Percentiles rank a stretch among this genome's conserved stretches.
Evolutionary conservation across 2,329 filamentous ascomycete genomes (phyloP).

Genomic region (Trichoderma polysporum): DNA sequence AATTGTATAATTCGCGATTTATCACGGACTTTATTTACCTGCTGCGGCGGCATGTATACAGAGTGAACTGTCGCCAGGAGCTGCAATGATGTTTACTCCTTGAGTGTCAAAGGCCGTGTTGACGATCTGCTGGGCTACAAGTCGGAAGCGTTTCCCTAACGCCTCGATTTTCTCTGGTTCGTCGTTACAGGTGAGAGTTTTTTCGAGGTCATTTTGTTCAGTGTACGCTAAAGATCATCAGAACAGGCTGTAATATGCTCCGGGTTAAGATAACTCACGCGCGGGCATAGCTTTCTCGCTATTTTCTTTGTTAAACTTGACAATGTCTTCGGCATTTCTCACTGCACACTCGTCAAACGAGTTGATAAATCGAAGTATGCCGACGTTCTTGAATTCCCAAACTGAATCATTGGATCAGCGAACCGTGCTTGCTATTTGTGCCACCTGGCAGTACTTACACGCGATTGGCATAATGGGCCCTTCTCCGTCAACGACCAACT

Average conservation of each 20-base stretch:
- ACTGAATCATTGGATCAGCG: background rate
- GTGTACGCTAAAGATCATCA: slow-evolving; percentile 14
- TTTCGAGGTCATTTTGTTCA: slow-evolving; percentile 25
- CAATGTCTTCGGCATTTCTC: slow-evolving; percentile 19
- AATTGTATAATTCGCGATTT: background rate
- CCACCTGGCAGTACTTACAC: background rate
- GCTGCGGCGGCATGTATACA: slow-evolving; percentile 24
- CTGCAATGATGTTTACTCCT: slow-evolving; percentile 20
- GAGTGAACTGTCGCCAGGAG: slow-evolving; percentile 21
- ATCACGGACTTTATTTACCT: slow-evolving; percentile 2
- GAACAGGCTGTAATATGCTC: accelerated
- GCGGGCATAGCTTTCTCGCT: slow-evolving; percentile 23
- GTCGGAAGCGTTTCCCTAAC: background rate
- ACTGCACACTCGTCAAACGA: slow-evolving; percentile 24
- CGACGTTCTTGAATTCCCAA: slow-evolving; percentile 28
- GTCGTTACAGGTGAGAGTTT: slow-evolving; percentile 20
- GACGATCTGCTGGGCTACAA: slow-evolving; percentile 11
- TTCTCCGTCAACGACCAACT: background rate
- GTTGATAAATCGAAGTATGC: slow-evolving; percentile 23
- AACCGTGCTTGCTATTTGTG: background rate
- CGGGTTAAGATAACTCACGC: slow-evolving; percentile 9
- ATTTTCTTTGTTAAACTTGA: slow-evolving; percentile 23
- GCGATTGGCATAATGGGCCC: slow-evolving; percentile 4
- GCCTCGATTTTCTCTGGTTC: background rate
- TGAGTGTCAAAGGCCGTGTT: slow-evolving; percentile 9